These are phyloP conservation scores for Carex scoparia DNA, from an alignment of 176 grass and related monocot genomes.

Conservation along the genomic window DNA sequence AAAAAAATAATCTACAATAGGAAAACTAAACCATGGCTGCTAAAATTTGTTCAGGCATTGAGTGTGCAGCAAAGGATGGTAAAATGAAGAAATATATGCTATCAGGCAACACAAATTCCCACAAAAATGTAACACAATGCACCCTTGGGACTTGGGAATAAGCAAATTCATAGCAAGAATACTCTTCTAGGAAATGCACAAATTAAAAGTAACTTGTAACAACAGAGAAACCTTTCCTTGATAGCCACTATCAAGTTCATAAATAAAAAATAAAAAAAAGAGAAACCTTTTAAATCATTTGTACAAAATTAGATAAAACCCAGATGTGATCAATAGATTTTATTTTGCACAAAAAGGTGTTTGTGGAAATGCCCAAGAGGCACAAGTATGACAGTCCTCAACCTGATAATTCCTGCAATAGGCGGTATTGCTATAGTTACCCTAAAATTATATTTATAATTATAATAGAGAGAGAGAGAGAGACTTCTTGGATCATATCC, in stretches of 20 bases:
- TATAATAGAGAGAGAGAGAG: conserved; percentile 3
- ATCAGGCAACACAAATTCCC: background rate
- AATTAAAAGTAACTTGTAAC: background rate
- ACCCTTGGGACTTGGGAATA: background rate
- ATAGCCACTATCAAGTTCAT: too few relatives aligned
- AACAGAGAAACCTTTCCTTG: background rate
- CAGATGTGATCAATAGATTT: background rate
- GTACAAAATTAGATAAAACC: background rate
- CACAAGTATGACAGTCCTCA: background rate
- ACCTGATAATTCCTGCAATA: background rate
- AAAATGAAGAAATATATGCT: background rate
- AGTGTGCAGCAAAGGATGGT: background rate
- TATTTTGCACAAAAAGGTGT: background rate
- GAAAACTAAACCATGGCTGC: background rate
- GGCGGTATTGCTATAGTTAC: background rate
- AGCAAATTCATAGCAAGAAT: background rate
- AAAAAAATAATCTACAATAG: background rate
- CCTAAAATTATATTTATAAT: background rate
- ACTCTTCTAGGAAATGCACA: background rate
- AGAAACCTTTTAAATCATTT: background rate
- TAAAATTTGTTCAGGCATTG: background rate
- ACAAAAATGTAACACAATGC: background rate
- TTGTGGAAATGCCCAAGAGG: background rate
- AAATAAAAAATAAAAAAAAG: too few relatives aligned
- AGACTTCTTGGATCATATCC: conserved; percentile 79